phyloP scores from a whole-genome alignment of 306 rosid species.

The Prunus dulcis region DNA sequence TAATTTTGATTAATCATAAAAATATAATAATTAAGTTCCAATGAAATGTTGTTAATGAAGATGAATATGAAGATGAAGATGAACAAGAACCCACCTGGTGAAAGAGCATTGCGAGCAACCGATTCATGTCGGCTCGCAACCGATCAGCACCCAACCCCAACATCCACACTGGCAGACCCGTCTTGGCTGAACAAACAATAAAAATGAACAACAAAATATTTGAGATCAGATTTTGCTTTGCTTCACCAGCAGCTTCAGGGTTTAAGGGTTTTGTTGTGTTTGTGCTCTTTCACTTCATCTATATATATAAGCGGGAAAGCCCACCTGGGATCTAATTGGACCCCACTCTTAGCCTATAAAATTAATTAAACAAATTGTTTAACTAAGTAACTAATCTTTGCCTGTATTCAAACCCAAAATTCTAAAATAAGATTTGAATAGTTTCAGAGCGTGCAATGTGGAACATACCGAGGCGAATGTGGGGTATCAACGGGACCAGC shows the following conservation, averaged over 20 bases:
- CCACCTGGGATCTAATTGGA: constrained; percentile 19
- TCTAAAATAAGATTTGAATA: neutral
- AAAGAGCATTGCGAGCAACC: constrained; percentile 86
- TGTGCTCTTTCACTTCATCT: neutral
- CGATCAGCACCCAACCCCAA: constrained; percentile 83
- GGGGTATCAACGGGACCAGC: constrained; percentile 65
- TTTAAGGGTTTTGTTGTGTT: constrained; percentile 19
- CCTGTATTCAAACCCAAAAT: neutral
- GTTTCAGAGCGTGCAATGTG: constrained; percentile 43
- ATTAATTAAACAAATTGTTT: neutral
- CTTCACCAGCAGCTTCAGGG: neutral
- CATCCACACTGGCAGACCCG: constrained; percentile 99
- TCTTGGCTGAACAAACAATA: constrained; percentile 48
- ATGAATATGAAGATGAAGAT: too few species aligned
- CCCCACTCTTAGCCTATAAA: constrained; percentile 4
- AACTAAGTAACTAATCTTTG: neutral
- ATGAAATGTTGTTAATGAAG: too few species aligned
- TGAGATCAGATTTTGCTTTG: neutral
- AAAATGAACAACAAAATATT: neutral
- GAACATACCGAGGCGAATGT: constrained; percentile 64
- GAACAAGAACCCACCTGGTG: constrained; percentile 52
- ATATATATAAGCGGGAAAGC: constrained; percentile 30
- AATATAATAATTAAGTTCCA: too few species aligned
- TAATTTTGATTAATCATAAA: too few species aligned
- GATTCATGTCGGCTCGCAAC: constrained; percentile 96